Conservation (phyloP, 2,329 filamentous ascomycete genomes). For the Botrytis porri region DNA sequence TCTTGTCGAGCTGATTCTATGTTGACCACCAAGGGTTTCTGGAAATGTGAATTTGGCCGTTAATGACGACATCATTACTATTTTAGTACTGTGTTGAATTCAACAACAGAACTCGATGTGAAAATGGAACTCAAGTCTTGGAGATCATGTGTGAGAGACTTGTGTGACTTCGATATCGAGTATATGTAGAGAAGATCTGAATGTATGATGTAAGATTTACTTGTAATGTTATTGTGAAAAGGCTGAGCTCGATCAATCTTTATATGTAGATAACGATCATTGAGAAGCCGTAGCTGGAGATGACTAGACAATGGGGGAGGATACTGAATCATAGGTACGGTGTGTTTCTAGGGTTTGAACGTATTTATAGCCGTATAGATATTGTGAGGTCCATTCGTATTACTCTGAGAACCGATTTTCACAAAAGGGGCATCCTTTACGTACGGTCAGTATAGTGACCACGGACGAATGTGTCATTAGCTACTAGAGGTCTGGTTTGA, state of each 20-base stretch:
- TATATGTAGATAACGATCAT: background rate
- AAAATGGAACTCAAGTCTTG: background rate
- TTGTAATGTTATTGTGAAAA: background rate
- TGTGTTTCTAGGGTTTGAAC: background rate
- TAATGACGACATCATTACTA: background rate
- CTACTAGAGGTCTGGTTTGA: background rate
- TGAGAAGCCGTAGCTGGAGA: background rate
- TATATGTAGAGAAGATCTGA: background rate
- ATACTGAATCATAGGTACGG: background rate
- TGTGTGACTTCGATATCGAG: background rate
- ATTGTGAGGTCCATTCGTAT: background rate
- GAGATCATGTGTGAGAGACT: background rate
- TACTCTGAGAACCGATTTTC: no score
- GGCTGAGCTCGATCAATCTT: fast-evolving
- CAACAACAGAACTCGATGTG: background rate
- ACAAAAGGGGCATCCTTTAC: no score
- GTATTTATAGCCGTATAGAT: background rate
- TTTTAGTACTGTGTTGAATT: background rate
- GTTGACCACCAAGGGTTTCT: background rate
- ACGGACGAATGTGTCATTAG: no score
- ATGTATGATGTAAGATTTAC: background rate
- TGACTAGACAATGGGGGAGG: background rate
- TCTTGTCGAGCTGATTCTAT: background rate
- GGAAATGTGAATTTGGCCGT: background rate
- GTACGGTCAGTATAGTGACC: no score